Evolutionary conservation across 148 eudicot species (phyloP), one percentile per base, ranked within the genome.

Genomic region (Heliosperma pusillum): DNA sequence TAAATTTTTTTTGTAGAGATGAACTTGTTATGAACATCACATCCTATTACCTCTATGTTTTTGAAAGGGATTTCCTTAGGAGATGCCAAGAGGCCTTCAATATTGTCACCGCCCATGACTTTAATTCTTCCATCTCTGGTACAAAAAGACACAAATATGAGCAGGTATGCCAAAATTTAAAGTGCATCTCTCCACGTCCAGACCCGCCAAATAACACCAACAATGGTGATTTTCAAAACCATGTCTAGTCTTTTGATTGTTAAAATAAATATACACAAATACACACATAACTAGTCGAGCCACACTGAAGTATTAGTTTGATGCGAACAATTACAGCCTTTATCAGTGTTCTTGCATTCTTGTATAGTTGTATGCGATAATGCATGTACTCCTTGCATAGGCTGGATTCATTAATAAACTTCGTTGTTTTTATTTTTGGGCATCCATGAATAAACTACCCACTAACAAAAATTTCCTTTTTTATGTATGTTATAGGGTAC

Each of bases 81-180:
- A 85, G 97, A 88, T 75, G 82, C 83, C 67, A 95, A 85, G 77
- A 92, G 93, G 74, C 90, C 93, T 89, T 95, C 98, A 80, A 90
- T 90, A 77, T 90, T 88, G 74, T 89, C 85, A 66, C 93, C 87
- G 15, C 97, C 93, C 77, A 95, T 83, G 66, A 95, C 87, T 83
- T 95, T 95, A 76, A 95, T 95, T 88, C 92, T 84, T 76, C 98
- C 98, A 85, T 95, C 97, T 76, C 98, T 95, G 84, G 77, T 81
- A 63, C 59, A 79, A 66, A 53, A 40, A 82, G 7, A 78, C 20
- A 81, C 30, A 65, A 50, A 69, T 24, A 44, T 21, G 20, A 75
- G n/a, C 55, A 63, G 27, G n/a, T 9, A 26, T 42, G 19, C 19
- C 8, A 61, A 20, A 52, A 2, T 40, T 53, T 4, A 25, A 63